A percentile compares a stretch with the other conserved stretches of the same genome.
Conservation (phyloP, 2,329 filamentous ascomycete genomes). For the Hymenoscyphus occultus region DNA sequence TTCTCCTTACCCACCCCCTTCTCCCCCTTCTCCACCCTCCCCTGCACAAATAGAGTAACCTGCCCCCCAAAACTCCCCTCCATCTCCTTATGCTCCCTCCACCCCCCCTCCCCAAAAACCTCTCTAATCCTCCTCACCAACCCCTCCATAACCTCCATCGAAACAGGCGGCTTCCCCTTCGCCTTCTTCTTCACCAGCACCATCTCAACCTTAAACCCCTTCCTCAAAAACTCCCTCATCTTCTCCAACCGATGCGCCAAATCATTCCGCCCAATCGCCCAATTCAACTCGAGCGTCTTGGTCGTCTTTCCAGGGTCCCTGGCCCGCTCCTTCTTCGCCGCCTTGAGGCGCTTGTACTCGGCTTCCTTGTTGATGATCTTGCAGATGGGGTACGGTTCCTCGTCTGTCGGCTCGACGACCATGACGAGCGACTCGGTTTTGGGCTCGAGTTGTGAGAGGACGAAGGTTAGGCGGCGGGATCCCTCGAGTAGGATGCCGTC, state of each 20-base stretch:
- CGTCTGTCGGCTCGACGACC: slow-evolving; percentile 37
- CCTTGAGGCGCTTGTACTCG: slow-evolving; percentile 47
- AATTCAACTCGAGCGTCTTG: slow-evolving; percentile 88
- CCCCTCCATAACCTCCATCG: slow-evolving; percentile 54
- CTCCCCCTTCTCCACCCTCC: slow-evolving; percentile 23
- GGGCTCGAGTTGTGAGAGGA: slow-evolving; percentile 47
- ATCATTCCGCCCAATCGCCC: slow-evolving; percentile 78
- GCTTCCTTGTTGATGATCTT: slow-evolving; percentile 60
- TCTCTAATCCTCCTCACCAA: slow-evolving; percentile 53
- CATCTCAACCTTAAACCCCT: slow-evolving; percentile 74
- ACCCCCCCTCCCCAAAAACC: slow-evolving; percentile 37
- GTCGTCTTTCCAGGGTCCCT: slow-evolving; percentile 38
- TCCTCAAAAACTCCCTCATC: slow-evolving; percentile 65
- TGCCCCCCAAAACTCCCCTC: slow-evolving; percentile 46
- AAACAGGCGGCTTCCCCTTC: slow-evolving; percentile 50
- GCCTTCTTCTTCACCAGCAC: slow-evolving; percentile 66
- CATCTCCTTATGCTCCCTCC: slow-evolving; percentile 44
- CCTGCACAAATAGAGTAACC: slow-evolving; percentile 46
- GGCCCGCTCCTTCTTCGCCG: slow-evolving; percentile 37
- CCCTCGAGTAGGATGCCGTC: slow-evolving; percentile 35
- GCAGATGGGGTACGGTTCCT: slow-evolving; percentile 55
- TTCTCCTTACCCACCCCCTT: neutral
- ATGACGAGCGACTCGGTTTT: slow-evolving; percentile 50
- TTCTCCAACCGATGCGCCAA: slow-evolving; percentile 67
- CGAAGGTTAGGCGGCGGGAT: slow-evolving; percentile 34